Base-by-base conservation (phyloP, 305 asterid genomes). In the Withania somnifera region DNA sequence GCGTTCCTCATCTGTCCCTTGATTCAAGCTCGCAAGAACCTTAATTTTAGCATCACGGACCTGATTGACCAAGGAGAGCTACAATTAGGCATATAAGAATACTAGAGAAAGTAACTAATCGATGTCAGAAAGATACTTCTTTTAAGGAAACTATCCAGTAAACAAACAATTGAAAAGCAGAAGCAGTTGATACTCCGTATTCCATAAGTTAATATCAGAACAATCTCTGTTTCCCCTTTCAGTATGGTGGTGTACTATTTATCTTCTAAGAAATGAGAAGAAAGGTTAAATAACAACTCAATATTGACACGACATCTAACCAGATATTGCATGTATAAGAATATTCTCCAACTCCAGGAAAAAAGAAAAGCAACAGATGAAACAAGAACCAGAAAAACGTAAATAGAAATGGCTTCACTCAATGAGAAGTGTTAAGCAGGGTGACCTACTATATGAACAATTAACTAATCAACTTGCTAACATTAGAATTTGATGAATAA, bases 41-140 rank as follows among this genome's bases (percentile, higher is more conserved):
- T 83, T 93, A 81, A 96, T 91, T 90, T 96, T 94, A 83, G 98
- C 94, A 89, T 92, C 94, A 22, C 98, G 92, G 78, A 93, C 97
- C 99, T 96, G 88, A 79, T 90, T 89, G 84, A 68, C 83, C 89
- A 85, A 86, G 63, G 77, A 82, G 69, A 75, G 45, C 42, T 81
- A 73, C 57, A 75, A 22, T 61, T 11, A 75, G 61, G 81, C 26
- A 51, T 22, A 56, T 24, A 51, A 58, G 57, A 58, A 54, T 32
- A 81, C 57, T 26, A 75, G 53, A 38, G 58, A 76, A 42, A 50
- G 64, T 47, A 50, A 24, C 82, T 75, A 45, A 75, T 26, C 15
- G 10, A 75, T 15, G 50, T 19, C 24, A 50, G 40, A 75, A 28
- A 50, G 61, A 28, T 8, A 50, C 24, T 15, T 24, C 9, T 68